These are phyloP conservation scores for Salix koriyanagi DNA, from an alignment of 345 rosid genomes.

Conservation along the genomic window DNA sequence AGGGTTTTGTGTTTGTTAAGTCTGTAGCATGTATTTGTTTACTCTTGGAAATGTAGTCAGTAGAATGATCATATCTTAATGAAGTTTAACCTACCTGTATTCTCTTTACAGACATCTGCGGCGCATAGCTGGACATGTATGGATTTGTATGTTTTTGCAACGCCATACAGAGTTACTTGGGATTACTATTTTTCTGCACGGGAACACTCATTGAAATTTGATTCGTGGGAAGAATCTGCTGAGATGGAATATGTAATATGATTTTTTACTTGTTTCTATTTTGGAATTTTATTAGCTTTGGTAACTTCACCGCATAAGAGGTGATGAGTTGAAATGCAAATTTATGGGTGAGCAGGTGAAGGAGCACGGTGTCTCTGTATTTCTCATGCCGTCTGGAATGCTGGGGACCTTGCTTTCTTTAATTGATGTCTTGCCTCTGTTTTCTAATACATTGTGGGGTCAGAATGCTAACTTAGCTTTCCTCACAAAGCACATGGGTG, in stretches of 20 bases:
- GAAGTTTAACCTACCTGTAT: neutral
- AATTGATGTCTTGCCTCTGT: conserved; percentile 83
- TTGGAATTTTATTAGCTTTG: neutral
- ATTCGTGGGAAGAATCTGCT: conserved; percentile 83
- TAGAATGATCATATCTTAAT: too few species aligned
- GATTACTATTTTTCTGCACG: conserved; percentile 85
- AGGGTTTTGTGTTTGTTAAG: too few species aligned
- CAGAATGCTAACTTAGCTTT: conserved; percentile 86
- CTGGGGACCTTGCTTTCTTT: conserved; percentile 79
- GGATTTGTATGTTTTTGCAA: conserved; percentile 96
- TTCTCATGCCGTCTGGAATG: conserved; percentile 99
- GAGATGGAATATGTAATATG: conserved; percentile 82
- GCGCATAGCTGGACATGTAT: conserved; percentile 96
- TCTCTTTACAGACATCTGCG: conserved; percentile 56
- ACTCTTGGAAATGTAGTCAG: too few species aligned
- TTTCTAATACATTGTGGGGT: conserved; percentile 89
- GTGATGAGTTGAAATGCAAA: conserved; percentile 10
- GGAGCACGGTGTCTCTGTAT: conserved; percentile 88
- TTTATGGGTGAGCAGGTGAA: conserved; percentile 56
- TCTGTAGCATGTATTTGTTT: too few species aligned
- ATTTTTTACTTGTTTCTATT: conserved; percentile 1
- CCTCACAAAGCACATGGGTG: conserved; percentile 85
- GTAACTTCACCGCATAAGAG: neutral
- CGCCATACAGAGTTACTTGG: conserved; percentile 94
- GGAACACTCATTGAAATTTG: conserved; percentile 76